Evolutionary conservation across 73 alveolate genomes (phyloP).

Genomic region (Paramecium bursaria): DNA sequence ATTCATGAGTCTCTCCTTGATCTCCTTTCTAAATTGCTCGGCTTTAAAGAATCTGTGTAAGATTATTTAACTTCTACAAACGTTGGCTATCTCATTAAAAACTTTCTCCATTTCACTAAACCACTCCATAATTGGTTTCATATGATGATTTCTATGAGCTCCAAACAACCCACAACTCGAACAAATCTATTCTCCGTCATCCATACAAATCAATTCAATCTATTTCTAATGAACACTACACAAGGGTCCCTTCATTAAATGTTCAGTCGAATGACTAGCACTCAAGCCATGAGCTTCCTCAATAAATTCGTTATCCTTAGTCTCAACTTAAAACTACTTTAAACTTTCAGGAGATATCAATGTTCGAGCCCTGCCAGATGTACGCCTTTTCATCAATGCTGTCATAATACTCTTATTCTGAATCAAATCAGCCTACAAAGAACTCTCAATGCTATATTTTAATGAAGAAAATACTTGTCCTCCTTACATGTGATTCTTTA

Average conservation of each 20-base stretch:
- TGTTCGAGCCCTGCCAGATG: too few species aligned
- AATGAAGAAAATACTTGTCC: conserved; percentile 33
- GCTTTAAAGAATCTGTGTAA: too few species aligned
- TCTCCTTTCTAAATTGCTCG: too few species aligned
- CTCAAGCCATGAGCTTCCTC: too few species aligned
- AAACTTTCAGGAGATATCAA: too few species aligned
- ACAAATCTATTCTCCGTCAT: conserved; percentile 86
- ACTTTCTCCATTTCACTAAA: conserved; percentile 80
- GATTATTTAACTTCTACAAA: conserved; percentile 31
- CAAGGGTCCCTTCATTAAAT: neutral
- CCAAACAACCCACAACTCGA: conserved; percentile 92
- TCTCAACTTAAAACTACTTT: too few species aligned
- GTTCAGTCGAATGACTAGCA: conserved; percentile 11
- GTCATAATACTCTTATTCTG: too few species aligned
- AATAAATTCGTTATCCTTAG: too few species aligned
- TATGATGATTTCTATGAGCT: conserved; percentile 85
- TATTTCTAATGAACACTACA: conserved; percentile 66
- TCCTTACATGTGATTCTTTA: neutral
- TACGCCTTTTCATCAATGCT: too few species aligned
- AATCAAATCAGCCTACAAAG: too few species aligned
- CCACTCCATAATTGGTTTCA: conserved; percentile 73
- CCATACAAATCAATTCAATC: conserved; percentile 85
- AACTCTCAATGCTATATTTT: too few species aligned
- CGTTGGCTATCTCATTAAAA: conserved; percentile 54
- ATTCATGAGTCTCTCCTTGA: too few species aligned